phyloP scores from a whole-genome alignment of 371 early-diverging fungal genomes.

The Lichtheimia hyalospora region DNA sequence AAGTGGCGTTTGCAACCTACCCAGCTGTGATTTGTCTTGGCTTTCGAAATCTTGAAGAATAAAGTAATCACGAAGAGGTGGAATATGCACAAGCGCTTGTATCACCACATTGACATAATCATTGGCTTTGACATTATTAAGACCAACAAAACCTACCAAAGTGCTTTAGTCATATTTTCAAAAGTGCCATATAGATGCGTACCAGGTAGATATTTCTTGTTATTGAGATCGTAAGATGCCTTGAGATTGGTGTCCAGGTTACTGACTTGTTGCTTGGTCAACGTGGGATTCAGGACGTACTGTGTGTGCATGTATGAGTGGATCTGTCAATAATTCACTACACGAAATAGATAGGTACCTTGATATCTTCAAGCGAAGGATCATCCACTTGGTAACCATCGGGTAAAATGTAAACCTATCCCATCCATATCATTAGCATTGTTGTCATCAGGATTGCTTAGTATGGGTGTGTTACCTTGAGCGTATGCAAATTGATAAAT shows the following conservation, averaged over 20 bases:
- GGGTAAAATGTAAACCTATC: constrained; percentile 86
- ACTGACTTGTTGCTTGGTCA: constrained; percentile 70
- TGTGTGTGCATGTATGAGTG: constrained; percentile 9
- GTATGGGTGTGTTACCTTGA: constrained; percentile 54
- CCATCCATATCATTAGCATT: no score
- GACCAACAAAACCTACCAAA: constrained; percentile 81
- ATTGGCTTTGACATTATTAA: constrained; percentile 95
- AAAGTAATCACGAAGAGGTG: constrained; percentile 85
- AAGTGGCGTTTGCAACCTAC: constrained; percentile 23
- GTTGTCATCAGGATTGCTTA: no score
- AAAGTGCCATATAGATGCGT: constrained; percentile 6
- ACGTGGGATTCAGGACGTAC: constrained; percentile 86
- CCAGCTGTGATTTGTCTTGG: constrained; percentile 54
- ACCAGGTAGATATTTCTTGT: constrained; percentile 87
- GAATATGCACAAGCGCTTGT: constrained; percentile 89
- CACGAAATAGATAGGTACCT: constrained; percentile 47
- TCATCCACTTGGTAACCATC: constrained; percentile 92
- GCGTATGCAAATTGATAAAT: constrained; percentile 88
- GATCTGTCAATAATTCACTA: no score
- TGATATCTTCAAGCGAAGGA: constrained; percentile 89
- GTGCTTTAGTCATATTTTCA: not conserved
- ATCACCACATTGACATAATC: constrained; percentile 95
- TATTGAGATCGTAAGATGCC: constrained; percentile 81
- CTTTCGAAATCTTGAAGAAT: constrained; percentile 66
- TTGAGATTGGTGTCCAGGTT: constrained; percentile 63